Conservation (phyloP, 78 protist genomes). For the Protostelium mycophagum region DNA sequence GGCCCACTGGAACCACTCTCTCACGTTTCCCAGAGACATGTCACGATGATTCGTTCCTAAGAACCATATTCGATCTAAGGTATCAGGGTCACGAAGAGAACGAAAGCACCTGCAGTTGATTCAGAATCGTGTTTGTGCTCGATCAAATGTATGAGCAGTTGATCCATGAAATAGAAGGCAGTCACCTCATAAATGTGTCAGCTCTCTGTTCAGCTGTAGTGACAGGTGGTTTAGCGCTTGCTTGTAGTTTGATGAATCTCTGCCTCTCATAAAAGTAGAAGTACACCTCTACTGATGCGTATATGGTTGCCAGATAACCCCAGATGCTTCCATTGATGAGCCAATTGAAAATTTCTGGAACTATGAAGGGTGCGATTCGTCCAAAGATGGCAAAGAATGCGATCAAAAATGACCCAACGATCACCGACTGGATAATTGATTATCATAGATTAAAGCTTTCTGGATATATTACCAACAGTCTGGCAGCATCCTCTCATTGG, state of each 20-base stretch:
- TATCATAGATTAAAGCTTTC: no score
- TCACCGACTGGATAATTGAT: no score
- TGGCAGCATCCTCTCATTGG: no score
- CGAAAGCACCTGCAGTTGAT: not conserved
- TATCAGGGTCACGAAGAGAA: not conserved
- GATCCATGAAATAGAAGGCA: not conserved
- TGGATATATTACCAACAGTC: no score
- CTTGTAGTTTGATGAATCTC: not conserved
- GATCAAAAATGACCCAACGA: no score
- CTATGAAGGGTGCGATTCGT: not conserved
- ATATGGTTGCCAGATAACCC: not conserved
- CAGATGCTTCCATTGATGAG: not conserved
- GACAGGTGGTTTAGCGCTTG: not conserved
- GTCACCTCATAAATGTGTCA: not conserved
- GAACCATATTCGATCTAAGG: not conserved
- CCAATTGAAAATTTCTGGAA: not conserved
- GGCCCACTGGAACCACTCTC: not conserved
- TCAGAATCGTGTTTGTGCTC: no score
- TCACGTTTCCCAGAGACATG: not conserved
- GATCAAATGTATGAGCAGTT: not conserved
- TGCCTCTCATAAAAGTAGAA: not conserved
- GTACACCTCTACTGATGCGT: not conserved
- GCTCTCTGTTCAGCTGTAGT: not conserved
- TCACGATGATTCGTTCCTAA: not conserved
- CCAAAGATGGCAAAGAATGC: not conserved